These are phyloP conservation scores for Ustilago xerochloae DNA, from an alignment of 1,284 basidiomycete genomes.

Conservation along the genomic window DNA sequence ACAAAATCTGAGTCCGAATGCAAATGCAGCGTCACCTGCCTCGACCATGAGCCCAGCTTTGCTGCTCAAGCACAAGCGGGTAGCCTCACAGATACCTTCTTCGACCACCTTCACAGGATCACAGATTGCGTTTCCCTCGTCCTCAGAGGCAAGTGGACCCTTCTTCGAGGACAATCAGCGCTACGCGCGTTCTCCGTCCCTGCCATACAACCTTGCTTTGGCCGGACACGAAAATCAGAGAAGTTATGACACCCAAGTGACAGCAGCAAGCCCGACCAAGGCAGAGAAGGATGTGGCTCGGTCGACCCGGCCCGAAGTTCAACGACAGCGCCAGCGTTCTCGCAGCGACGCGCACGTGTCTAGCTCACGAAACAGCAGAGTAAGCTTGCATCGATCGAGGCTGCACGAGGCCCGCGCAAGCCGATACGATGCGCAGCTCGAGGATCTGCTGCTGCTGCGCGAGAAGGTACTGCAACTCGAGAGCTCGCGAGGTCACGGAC, in stretches of 20 bases:
- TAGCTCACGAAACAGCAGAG: constrained; percentile 1
- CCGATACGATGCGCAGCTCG: constrained; percentile 25
- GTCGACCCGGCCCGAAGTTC: not conserved
- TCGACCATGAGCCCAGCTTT: constrained; percentile 15
- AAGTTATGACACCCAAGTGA: not conserved
- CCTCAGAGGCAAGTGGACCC: not conserved
- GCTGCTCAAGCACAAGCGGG: constrained; percentile 13
- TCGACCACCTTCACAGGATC: not conserved
- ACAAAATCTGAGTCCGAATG: not conserved
- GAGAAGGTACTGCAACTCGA: constrained; percentile 14
- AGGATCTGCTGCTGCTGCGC: constrained; percentile 22
- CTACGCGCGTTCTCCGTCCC: constrained; percentile 4
- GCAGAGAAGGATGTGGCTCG: not conserved
- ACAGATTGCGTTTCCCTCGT: not conserved
- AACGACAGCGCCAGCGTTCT: constrained; percentile 7
- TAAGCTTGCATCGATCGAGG: not conserved
- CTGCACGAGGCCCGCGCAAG: not conserved
- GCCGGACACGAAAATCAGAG: not conserved
- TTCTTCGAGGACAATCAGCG: not conserved
- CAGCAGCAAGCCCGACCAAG: not conserved
- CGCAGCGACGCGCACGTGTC: constrained; percentile 17
- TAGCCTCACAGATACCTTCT: constrained; percentile 7
- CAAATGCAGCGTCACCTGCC: constrained; percentile 1
- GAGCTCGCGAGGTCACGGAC: constrained; percentile 2
- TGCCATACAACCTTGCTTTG: not conserved